These are phyloP conservation scores for Phytophthora constricta DNA, from an alignment of 352 stramenopile genomes.

Conservation along the genomic window DNA sequence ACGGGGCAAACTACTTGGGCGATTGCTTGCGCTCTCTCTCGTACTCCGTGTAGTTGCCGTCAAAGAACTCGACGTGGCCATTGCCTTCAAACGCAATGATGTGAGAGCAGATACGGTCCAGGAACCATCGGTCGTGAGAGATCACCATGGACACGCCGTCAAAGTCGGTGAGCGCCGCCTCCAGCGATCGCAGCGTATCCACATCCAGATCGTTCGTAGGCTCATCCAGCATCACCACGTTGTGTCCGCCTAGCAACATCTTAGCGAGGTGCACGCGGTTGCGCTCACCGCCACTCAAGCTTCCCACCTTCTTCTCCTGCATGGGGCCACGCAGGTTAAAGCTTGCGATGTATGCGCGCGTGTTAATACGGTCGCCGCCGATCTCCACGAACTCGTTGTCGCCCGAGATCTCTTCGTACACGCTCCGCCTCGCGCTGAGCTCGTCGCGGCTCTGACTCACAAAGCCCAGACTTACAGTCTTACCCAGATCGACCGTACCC, in stretches of 20 bases:
- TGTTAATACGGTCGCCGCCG: constrained; percentile 81
- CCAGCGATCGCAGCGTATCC: constrained; percentile 87
- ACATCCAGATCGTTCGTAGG: constrained; percentile 90
- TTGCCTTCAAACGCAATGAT: constrained; percentile 86
- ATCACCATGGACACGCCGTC: constrained; percentile 95
- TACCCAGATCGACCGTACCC: constrained; percentile 74
- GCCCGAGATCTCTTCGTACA: constrained; percentile 88
- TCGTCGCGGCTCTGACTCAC: constrained; percentile 84
- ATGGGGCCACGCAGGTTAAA: constrained; percentile 87
- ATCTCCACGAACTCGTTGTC: constrained; percentile 88
- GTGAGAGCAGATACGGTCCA: constrained; percentile 93
- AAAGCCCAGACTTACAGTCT: constrained; percentile 82
- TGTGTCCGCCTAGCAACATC: constrained; percentile 84
- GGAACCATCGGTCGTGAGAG: constrained; percentile 96
- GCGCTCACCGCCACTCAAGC: constrained; percentile 81
- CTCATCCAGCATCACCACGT: constrained; percentile 90
- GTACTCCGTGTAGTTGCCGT: constrained; percentile 90
- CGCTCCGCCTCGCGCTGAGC: constrained; percentile 60
- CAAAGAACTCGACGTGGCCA: constrained; percentile 79
- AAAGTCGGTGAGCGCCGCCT: constrained; percentile 87
- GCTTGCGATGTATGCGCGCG: constrained; percentile 84
- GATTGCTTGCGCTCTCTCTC: constrained; percentile 69
- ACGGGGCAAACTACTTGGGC: neutral
- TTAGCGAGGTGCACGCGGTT: constrained; percentile 89
- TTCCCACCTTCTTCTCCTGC: constrained; percentile 85